Base-by-base conservation (phyloP, 768 basidiomycete genomes). In the Boletus rubescentipes region DNA sequence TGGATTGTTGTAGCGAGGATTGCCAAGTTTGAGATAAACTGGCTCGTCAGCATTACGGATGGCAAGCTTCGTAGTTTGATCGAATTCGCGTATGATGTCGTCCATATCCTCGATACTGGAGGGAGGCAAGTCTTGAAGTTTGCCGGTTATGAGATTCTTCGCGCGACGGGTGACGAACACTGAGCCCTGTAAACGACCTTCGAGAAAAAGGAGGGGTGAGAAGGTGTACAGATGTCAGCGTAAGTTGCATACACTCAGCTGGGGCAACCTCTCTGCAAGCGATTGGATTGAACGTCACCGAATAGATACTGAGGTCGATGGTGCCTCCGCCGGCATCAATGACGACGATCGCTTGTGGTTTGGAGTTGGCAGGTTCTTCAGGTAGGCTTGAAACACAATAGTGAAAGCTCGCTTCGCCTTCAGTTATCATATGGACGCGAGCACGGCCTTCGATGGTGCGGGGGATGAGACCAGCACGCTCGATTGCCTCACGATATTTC, bases 121-220 rank as follows among this genome's bases (percentile, higher is more conserved):
- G n/a, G 58, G 43, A 15, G 26, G 5, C 11, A 38, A 57, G 8
- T 51, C 58, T n/a, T 49, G 1, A 11, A 58, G 51, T 15, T 50
- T 59, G 10, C 7, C 58, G 57, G 34, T 57, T 36, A 26, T 32
- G 14, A 16, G 69, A 14, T 56, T 52, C 0, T 58, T 57, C 1
- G 77, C 78, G 21, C 73, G 71, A 18, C 69, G 68, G 14, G 68
- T 77, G n/a, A 81, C 77, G 49, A 77, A 79, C 1, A 78, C 69
- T 0, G 80, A 78, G 9, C 80, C 80, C 40, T 73, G 66, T 36
- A 79, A 70, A 21, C 71, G 70, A 64, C 77, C 78, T 79, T 34
- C 12, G 26, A 40, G 5, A 15, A 16, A 9, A 34, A 36, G 2
- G 26, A 12, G 20, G 18, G 42, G 10, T 21, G 9, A 21, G 21